Conservation (phyloP, 805 yeast species). For the Sugiyamaella mastotermitis region DNA sequence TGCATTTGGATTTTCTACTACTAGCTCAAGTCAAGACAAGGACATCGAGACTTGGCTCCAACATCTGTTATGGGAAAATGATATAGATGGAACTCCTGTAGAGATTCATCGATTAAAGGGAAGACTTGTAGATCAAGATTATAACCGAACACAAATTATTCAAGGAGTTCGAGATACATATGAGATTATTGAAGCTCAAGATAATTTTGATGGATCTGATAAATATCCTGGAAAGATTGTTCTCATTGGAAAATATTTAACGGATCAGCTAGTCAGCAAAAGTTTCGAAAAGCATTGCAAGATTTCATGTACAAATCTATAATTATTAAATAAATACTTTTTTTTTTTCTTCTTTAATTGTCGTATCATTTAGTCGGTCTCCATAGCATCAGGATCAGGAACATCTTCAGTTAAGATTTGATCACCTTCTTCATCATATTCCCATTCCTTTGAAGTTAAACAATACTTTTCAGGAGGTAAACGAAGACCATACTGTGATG, state of each 20-base stretch:
- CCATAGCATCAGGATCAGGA: conserved; percentile 40
- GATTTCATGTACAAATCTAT: no score
- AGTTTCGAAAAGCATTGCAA: conserved; percentile 4
- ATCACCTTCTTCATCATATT: conserved; percentile 44
- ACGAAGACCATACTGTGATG: conserved; percentile 86
- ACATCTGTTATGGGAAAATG: conserved; percentile 66
- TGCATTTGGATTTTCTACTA: conserved; percentile 39
- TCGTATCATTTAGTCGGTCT: conserved; percentile 9
- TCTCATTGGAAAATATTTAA: conserved; percentile 65
- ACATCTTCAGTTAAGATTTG: conserved; percentile 18
- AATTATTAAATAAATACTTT: conserved; percentile 2
- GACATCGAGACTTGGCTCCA: conserved; percentile 62
- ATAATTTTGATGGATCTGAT: conserved; percentile 31
- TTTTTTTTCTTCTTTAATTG: conserved; percentile 9
- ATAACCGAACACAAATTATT: conserved; percentile 47
- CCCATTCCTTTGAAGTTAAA: conserved; percentile 77
- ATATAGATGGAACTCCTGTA: conserved; percentile 36
- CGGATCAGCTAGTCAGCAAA: conserved; percentile 20
- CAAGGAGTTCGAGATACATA: conserved; percentile 95
- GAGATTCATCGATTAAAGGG: conserved; percentile 88
- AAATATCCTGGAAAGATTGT: conserved; percentile 50
- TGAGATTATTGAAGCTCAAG: conserved; percentile 48
- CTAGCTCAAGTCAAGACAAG: conserved; percentile 36
- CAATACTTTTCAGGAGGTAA: conserved; percentile 98
- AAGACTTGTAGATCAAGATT: conserved; percentile 40